These are phyloP conservation scores for Cercospora nicotianae DNA, from an alignment of 2,329 filamentous ascomycete species.

Conservation along the genomic window DNA sequence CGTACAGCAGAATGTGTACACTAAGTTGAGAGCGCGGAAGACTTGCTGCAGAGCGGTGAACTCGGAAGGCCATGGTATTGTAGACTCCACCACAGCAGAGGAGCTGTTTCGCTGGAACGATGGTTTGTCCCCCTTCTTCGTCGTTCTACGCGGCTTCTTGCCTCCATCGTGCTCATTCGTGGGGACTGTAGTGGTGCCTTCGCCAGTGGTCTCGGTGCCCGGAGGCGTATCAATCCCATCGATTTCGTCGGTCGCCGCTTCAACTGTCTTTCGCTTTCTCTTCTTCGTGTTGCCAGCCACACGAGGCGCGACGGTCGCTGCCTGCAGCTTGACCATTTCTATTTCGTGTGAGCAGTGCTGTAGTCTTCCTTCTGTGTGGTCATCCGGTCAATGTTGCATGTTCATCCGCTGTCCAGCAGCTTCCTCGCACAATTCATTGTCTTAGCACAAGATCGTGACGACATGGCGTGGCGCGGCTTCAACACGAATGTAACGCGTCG, in stretches of 20 bases:
- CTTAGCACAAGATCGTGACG: slow-evolving; percentile 1
- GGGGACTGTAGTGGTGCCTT: slow-evolving; percentile 46
- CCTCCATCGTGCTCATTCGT: slow-evolving; percentile 61
- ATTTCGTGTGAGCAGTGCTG: neutral
- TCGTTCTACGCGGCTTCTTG: slow-evolving; percentile 50
- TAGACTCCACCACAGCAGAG: slow-evolving; percentile 52
- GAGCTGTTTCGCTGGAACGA: slow-evolving; percentile 49
- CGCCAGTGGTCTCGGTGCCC: slow-evolving; percentile 27
- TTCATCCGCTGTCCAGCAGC: slow-evolving; percentile 9
- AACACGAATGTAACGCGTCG: neutral
- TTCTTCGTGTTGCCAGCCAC: slow-evolving; percentile 19
- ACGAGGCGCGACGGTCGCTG: slow-evolving; percentile 41
- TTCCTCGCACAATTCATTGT: neutral
- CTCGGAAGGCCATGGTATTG: slow-evolving; percentile 69
- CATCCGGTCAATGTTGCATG: neutral
- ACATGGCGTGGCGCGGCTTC: neutral
- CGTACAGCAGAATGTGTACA: slow-evolving; percentile 93
- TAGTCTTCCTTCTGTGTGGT: neutral
- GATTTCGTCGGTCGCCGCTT: slow-evolving; percentile 5
- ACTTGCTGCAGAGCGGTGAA: slow-evolving; percentile 73
- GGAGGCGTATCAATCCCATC: slow-evolving; percentile 11
- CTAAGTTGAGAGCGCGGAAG: slow-evolving; percentile 82
- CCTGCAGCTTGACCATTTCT: slow-evolving; percentile 50
- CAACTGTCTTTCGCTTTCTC: slow-evolving; percentile 19
- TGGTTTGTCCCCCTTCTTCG: slow-evolving; percentile 44